Conservation (phyloP, 2,329 filamentous ascomycete genomes). For the Aspergillus novoparasiticus region DNA sequence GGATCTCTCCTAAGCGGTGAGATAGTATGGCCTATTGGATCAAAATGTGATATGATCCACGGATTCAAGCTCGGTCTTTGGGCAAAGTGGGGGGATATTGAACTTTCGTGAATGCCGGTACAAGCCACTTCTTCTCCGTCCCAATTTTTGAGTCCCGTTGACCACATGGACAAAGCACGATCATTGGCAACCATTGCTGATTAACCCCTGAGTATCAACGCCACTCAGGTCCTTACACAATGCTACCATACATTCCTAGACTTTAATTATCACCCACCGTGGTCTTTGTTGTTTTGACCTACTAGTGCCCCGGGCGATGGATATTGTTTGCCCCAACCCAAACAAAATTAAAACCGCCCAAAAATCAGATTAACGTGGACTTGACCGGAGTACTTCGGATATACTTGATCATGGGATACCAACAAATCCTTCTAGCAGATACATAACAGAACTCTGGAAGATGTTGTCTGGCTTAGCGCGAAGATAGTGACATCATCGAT, state of each 20-base stretch:
- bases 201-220: neutral
- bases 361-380: too few species aligned
- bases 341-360: neutral
- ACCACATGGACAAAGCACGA: neutral
- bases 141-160: neutral
- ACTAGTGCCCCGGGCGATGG: neutral
- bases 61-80: neutral
- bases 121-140: neutral
- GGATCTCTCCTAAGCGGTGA: neutral
- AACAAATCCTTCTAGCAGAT: neutral
- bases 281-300: neutral
- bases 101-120: neutral
- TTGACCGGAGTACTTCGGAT: neutral
- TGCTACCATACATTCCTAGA: neutral
- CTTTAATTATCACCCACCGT: neutral
- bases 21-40: neutral
- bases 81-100: neutral
- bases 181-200: neutral
- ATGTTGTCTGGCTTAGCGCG: neutral
- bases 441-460: too few species aligned
- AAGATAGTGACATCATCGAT: neutral
- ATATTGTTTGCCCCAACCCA: neutral
- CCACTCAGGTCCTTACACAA: neutral
- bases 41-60: neutral
- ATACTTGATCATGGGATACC: neutral